Base-by-base conservation (phyloP, 2,329 filamentous ascomycete species). In the Seiridium cupressi region DNA sequence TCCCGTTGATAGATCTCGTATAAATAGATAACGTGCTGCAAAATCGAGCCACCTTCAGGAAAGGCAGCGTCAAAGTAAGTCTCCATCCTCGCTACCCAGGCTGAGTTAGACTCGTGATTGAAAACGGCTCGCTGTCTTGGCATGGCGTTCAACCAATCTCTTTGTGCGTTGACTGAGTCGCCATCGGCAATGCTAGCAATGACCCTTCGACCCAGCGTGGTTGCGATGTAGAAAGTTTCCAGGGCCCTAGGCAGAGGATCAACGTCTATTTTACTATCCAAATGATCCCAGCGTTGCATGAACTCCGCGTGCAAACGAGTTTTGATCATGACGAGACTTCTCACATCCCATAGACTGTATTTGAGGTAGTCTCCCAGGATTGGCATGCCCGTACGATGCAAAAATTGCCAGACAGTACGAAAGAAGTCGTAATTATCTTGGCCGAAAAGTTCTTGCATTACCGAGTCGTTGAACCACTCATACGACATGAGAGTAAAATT, bases 281-380 rank as follows among this genome's bases (percentile, higher is more conserved):
- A 26, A 26, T 26, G n/a, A 13, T n/a, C 32, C 6, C 35, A 31
- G 8, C 49, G 49, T n/a, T 38, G 49, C 8, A 7, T 10, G 36
- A 35, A 40, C 9, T 51, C 49, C 35, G 31, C 32, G 8, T 35
- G 49, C 5, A 35, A 35, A 26, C 49, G 49, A 36, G 49, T 35
- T 34, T 51, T 51, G 9, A 51, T 51, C 10, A n/a, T 7, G 10
- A 51, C 35, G 13, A 51, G 9, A 4, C 8, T 5, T 8, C 13
- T 11, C 10, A 35, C 34, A 6, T 53, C 57, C 53, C 46, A 48
- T 10, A 62, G 11, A 6, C 32, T 7, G 13, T 48, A n/a, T 40
- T 47, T 57, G 26, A 44, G 51, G 40, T 57, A 60, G 31, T 57
- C 46, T n/a, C 57, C 51, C 5, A 70, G 32, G 42, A 68, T 55